These are phyloP conservation scores for Clonostachys byssicola DNA, from an alignment of 2,329 filamentous ascomycete genomes.

Conservation along the genomic window DNA sequence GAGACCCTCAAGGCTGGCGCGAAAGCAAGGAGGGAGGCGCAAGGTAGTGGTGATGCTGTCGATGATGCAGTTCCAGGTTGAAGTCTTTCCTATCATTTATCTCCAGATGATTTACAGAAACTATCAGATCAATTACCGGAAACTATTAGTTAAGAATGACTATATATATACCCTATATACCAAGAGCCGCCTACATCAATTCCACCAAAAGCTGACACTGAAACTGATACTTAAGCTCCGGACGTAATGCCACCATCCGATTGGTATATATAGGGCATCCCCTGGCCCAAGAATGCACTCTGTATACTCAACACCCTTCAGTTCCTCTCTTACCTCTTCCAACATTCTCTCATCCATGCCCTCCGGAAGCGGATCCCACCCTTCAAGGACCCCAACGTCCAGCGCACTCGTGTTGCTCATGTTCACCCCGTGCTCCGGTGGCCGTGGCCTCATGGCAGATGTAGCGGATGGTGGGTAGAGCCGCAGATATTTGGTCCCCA, in stretches of 20 bases:
- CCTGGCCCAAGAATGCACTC: constrained; percentile 79
- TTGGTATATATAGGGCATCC: constrained; percentile 83
- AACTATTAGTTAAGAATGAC: neutral
- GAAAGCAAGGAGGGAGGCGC: constrained; percentile 46
- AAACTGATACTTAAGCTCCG: constrained; percentile 81
- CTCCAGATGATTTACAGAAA: constrained; percentile 98
- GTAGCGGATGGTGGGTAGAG: constrained; percentile 71
- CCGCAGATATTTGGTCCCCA: constrained; percentile 88
- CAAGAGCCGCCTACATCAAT: constrained; percentile 27
- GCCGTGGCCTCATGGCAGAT: constrained; percentile 53
- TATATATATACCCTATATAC: neutral
- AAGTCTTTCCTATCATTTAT: constrained; percentile 46
- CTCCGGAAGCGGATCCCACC: constrained; percentile 39
- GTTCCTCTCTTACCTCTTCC: constrained; percentile 35
- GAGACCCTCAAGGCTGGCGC: constrained; percentile 57
- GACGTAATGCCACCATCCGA: constrained; percentile 99
- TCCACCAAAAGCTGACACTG: constrained; percentile 98
- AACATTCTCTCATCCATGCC: constrained; percentile 20
- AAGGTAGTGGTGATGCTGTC: constrained; percentile 24
- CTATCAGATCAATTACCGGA: constrained; percentile 70
- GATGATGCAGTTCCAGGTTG: constrained; percentile 19
- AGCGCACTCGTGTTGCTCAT: constrained; percentile 88
- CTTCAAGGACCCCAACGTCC: constrained; percentile 70
- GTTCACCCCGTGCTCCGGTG: constrained; percentile 67
- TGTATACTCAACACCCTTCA: constrained; percentile 59